These are phyloP conservation scores for Tricholoma sp. DNA, from an alignment of 768 basidiomycete genomes.

Conservation along the genomic window DNA sequence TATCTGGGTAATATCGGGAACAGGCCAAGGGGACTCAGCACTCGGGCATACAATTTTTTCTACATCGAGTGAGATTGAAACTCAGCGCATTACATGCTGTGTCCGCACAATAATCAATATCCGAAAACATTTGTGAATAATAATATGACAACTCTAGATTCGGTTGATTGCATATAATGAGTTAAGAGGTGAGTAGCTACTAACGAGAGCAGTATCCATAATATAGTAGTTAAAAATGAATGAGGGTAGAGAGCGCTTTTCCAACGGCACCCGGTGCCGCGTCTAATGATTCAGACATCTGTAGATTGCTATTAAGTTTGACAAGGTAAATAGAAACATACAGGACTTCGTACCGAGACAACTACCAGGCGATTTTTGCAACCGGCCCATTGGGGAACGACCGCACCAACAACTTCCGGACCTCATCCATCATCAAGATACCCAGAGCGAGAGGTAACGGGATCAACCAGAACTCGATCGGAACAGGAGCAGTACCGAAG, in stretches of 20 bases:
- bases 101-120: no score
- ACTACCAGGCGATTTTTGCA: conserved; percentile 14
- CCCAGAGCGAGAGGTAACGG: conserved; percentile 38
- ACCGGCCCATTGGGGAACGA: conserved; percentile 1
- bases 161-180: no score
- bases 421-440: conserved; percentile 35
- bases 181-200: not conserved
- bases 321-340: not conserved
- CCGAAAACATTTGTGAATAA: no score
- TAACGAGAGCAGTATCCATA: not conserved
- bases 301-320: not conserved
- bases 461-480: conserved; percentile 41
- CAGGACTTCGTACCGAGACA: not conserved
- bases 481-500: conserved; percentile 38
- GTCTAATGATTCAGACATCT: not conserved
- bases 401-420: conserved; percentile 35
- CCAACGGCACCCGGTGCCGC: not conserved
- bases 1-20: not conserved
- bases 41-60: not conserved
- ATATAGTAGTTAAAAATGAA: not conserved
- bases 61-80: not conserved
- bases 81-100: not conserved
- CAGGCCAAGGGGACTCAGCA: not conserved
- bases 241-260: not conserved
- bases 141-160: no score